Evolutionary conservation across 2,329 filamentous ascomycete species (phyloP), one percentile per base, ranked within the genome.

Genomic region (Verticillium longisporum): DNA sequence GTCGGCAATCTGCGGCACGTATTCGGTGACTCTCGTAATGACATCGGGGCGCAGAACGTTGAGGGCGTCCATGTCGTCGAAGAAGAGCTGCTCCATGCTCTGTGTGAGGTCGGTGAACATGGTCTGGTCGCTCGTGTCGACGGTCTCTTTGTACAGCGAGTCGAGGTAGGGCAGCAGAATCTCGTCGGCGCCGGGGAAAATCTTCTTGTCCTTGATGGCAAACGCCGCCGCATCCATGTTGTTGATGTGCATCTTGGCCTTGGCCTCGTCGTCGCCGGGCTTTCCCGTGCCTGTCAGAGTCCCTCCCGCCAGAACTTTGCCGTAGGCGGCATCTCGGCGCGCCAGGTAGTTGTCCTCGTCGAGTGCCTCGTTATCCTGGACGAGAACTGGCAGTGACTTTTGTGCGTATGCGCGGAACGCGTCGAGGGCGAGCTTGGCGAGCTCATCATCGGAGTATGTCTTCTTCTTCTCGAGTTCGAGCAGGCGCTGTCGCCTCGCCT

Each of bases 11-110:
- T 96, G 88, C 0, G 88, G 87, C 4, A 94, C 90, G 68, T 95
- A 97, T 69, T 97, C 92, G 1, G 92, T 97, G n/a, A 97, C 94
- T 61, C 93, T 82, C 0, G 92, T 97, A 32, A 97, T 79, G 37
- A 89, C 84, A 68, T 96, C 90, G 0, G 94, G 92, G 26, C 88
- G 82, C 45, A 94, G 80, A 13, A 96, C 91, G 69, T 98, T 98
- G 58, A 98, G 78, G 6, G 87, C 86, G 63, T 87, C 83, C 88
- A 97, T 93, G 69, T 98, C 94, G 61, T 90, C 86, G 71, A 90
- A 89, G 74, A 97, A 98, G 14, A 91, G 84, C n/a, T 84, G 80
- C 74, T 97, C 94, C 78, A 92, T 96, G 70, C 88, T 88, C 73
- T 90, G 83, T 0, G 94, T 96, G 33, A 98, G 83, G 65, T 90